phyloP scores from a whole-genome alignment of 768 basidiomycete genomes.

The Naganishia antarctica region DNA sequence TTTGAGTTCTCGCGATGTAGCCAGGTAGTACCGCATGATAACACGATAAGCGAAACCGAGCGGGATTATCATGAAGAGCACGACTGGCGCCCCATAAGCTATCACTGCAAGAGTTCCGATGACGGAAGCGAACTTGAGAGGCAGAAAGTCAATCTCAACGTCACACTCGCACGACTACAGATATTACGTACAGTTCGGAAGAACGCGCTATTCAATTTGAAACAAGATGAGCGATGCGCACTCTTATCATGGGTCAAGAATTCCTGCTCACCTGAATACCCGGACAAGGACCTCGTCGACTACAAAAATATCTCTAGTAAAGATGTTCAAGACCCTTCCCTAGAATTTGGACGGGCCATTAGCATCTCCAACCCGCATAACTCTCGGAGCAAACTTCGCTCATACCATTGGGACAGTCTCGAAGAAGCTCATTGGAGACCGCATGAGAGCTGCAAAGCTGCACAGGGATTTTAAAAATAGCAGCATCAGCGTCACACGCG shows the following conservation, averaged over 20 bases:
- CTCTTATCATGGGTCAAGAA: too few relatives aligned
- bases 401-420: conserved; percentile 64
- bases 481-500: background rate
- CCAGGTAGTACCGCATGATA: conserved; percentile 73
- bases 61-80: conserved; percentile 69
- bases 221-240: too few relatives aligned
- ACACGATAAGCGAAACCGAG: conserved; percentile 71
- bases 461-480: background rate
- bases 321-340: conserved; percentile 75
- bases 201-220: conserved; percentile 21
- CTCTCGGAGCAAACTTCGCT: too few relatives aligned
- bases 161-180: too few relatives aligned
- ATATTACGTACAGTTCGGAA: conserved; percentile 31
- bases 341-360: too few relatives aligned
- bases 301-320: conserved; percentile 69
- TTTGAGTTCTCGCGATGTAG: conserved; percentile 49
- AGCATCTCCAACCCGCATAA: too few relatives aligned
- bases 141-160: background rate
- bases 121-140: conserved; percentile 29
- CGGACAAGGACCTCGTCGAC: conserved; percentile 75
- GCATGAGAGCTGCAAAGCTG: conserved; percentile 60
- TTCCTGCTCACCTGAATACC: conserved; percentile 59
- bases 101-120: conserved; percentile 59
- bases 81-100: conserved; percentile 72
- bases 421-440: conserved; percentile 80